Conservation (phyloP, 768 basidiomycete genomes). For the Termitomyces eurrhizus region DNA sequence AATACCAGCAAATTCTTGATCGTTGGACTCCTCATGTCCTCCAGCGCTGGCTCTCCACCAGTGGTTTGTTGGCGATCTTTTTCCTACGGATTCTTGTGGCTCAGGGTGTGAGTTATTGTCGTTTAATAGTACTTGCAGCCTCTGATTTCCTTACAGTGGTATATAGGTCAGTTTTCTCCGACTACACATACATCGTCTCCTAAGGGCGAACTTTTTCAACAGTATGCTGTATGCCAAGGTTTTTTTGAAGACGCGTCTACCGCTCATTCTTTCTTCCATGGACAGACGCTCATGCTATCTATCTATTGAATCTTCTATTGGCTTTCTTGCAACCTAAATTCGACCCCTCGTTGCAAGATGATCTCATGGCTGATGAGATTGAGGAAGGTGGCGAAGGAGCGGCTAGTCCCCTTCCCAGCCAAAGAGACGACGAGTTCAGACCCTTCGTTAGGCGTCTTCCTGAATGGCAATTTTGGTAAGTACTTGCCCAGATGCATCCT, state of each 20-base stretch:
- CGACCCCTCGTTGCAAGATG: constrained; percentile 93
- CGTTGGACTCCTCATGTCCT: constrained; percentile 85
- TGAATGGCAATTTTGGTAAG: constrained; percentile 94
- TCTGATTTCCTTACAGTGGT: constrained; percentile 58
- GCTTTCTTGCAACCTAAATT: constrained; percentile 98
- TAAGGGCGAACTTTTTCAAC: constrained; percentile 3
- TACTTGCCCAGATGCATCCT: constrained; percentile 1
- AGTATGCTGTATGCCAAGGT: constrained; percentile 67
- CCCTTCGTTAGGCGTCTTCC: constrained; percentile 95
- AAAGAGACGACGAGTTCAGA: constrained; percentile 89
- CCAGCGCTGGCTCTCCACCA: constrained; percentile 85
- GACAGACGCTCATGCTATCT: constrained; percentile 87
- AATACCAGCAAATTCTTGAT: constrained; percentile 89
- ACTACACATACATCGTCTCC: background rate
- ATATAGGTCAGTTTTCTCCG: constrained; percentile 66
- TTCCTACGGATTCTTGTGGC: constrained; percentile 80
- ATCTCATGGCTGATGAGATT: constrained; percentile 90
- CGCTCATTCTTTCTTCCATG: constrained; percentile 9
- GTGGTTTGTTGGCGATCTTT: constrained; percentile 70
- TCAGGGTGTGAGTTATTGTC: constrained; percentile 70
- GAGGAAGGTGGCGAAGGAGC: constrained; percentile 78
- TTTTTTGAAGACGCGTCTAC: constrained; percentile 2
- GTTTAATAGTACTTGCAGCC: background rate
- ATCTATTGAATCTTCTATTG: constrained; percentile 91
- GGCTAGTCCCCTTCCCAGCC: constrained; percentile 55